These are phyloP conservation scores for Rhodosporidiobolus sp. DNA, from an alignment of 768 basidiomycete genomes.

Conservation along the genomic window DNA sequence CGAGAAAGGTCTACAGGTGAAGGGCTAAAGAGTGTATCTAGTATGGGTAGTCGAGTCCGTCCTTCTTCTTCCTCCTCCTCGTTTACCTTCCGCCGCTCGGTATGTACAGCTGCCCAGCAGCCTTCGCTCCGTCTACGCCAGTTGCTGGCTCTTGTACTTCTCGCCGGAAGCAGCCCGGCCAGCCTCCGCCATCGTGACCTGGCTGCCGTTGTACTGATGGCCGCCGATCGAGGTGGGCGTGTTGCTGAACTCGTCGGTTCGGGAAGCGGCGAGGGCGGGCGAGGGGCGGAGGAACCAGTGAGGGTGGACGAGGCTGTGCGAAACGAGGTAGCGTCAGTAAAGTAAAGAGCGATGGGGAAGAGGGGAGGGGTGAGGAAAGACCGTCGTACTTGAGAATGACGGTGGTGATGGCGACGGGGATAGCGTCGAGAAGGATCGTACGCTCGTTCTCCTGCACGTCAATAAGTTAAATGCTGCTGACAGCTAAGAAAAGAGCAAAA, in stretches of 20 bases:
- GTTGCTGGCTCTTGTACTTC: not conserved
- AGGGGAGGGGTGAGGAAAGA: not conserved
- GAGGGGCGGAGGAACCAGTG: conserved; percentile 21
- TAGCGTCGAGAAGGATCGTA: conserved; percentile 19
- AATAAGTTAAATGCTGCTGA: too few relatives aligned
- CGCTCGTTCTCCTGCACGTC: conserved; percentile 12
- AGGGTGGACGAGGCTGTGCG: conserved; percentile 18
- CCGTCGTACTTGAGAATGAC: conserved; percentile 20
- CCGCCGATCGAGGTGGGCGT: not conserved
- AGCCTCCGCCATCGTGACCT: not conserved
- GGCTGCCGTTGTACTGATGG: not conserved
- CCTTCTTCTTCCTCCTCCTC: too few relatives aligned
- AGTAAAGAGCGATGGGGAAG: too few relatives aligned
- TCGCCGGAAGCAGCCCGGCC: not conserved
- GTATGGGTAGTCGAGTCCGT: too few relatives aligned
- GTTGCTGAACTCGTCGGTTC: too few relatives aligned
- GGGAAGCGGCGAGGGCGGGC: not conserved
- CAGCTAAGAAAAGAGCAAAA: too few relatives aligned
- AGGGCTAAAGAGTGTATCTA: too few relatives aligned
- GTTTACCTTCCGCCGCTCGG: too few relatives aligned
- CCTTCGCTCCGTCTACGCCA: too few relatives aligned
- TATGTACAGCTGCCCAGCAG: too few relatives aligned
- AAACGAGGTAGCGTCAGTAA: too few relatives aligned
- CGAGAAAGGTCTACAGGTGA: too few relatives aligned
- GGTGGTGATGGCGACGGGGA: conserved; percentile 8